Evolutionary conservation across 2,329 filamentous ascomycete genomes (phyloP), one percentile per base, ranked within the genome.

Genomic region (Pseudofabraea citricarpa): DNA sequence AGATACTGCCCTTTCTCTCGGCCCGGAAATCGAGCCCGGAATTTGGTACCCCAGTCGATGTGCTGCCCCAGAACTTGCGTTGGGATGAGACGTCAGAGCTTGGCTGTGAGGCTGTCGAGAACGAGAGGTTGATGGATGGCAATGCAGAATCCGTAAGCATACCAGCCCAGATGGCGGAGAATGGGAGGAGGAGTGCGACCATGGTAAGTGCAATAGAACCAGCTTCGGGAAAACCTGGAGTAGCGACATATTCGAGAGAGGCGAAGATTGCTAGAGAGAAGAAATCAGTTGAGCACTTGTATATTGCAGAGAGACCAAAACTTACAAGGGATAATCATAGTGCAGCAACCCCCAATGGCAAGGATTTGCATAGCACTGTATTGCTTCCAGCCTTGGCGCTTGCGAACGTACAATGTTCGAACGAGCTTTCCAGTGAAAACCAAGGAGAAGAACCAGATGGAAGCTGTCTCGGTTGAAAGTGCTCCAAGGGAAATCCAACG

Each of bases 291-390:
- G 19, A 35, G 21, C 20, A 27, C 9, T 33, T 20, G n/a, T 49
- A 46, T 41, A 22, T 41, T 24, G 10, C 26, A 32, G 18, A 40
- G 41, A 20, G 32, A 49, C 36, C 40, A 43, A 19, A 41, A 43
- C 70, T 63, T 67, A 82, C 81, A 74, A 57, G 82, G 82, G 48
- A 85, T 67, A 24, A 81, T 56, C 69, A 86, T 71, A 2, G 81
- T 84, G 62, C 84, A 81, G 48, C 76, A 80, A 37, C 79, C 77
- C 73, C 84, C 83, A 54, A 84, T 73, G 58, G 82, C 82, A 48
- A 85, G 76, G 44, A 82, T 73, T 53, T 82, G 77, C 70, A 85
- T 79, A 1, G 79, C 76, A 8, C 79, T 78, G 55, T 82, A 83
- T 43, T 77, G 72, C 43, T 66, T 71, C 55, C 83, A 67, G 2